Evolutionary conservation across 768 basidiomycete genomes (phyloP).

Genomic region (Pisolithus sp.): DNA sequence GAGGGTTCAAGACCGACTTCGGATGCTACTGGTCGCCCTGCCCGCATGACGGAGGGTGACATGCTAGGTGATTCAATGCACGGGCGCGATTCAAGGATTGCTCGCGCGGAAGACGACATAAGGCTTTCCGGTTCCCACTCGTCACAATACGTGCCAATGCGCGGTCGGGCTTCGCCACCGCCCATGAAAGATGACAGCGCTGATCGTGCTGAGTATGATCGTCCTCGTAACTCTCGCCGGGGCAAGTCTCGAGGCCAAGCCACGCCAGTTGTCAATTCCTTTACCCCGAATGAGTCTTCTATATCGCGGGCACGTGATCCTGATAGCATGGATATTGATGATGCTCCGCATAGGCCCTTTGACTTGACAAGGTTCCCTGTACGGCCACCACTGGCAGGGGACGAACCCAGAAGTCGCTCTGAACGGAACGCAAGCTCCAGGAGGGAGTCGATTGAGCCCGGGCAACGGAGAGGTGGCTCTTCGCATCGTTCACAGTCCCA

Average conservation of each 20-base stretch:
- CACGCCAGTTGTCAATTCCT: conserved; percentile 8
- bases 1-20: conserved; percentile 13
- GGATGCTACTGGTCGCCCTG: conserved; percentile 7
- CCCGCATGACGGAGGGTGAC: conserved; percentile 1
- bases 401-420: conserved; percentile 23
- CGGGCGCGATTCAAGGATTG: not conserved
- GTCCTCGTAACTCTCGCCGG: conserved; percentile 9
- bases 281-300: conserved; percentile 13
- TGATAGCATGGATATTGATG: conserved; percentile 25
- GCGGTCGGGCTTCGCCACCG: conserved; percentile 12
- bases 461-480: conserved; percentile 10
- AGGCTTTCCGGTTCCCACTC: not conserved
- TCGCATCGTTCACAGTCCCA: not conserved
- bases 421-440: conserved; percentile 29
- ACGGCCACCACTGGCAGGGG: conserved; percentile 15
- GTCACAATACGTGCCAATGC: not conserved
- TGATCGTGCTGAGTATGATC: conserved; percentile 8
- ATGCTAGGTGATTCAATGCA: not conserved
- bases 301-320: conserved; percentile 14
- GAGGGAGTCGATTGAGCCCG: conserved; percentile 21
- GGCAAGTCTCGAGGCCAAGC: conserved; percentile 9
- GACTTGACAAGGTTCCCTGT: conserved; percentile 16
- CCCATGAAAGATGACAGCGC: conserved; percentile 9
- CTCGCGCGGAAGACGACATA: not conserved
- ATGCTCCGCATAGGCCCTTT: conserved; percentile 14